Base-by-base conservation (phyloP, 306 rosid genomes). In the Cyclanthera cordifolia region DNA sequence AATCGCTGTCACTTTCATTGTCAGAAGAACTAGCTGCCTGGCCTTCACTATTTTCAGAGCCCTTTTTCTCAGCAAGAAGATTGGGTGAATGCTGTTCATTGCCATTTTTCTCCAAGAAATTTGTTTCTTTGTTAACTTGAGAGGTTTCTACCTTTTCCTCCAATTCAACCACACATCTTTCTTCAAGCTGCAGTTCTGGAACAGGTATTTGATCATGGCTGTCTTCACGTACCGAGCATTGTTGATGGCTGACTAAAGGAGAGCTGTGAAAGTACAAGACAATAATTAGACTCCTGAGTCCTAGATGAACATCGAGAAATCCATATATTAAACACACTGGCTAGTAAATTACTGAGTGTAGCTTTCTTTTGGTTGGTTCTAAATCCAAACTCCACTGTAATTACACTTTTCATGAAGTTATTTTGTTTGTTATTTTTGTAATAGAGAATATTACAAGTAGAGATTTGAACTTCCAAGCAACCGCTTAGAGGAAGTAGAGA, bases 1-100 rank as follows among this genome's bases (percentile, higher is more conserved):
- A 89, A 30, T 87, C 96, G 63, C 92, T 89, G 84, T 82, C 96
- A 70, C 95, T 92, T 63, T 86, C 96, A 70, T 90, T 89, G 23
- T 81, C 91, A 74, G 95, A 87, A 39, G 96, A 86, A 82, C 90
- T 90, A 53, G 81, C 96, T 19, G 77, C 90, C 64, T 69, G 85
- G 58, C 83, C 88, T 77, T 86, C 96, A 82, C 77, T 84, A 67
- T 79, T 30, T 54, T 87, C 95, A 69, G 96, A 79, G 71, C 80
- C 78, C 72, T 78, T 88, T 78, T 79, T 88, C 60, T 82, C 91
- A 82, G 77, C 88, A 59, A 81, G 55, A 19, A 49, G 72, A 78
- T 83, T 83, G 5, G 94, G 95, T 73, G 88, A 84, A 79, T 78
- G 80, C 73, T 77, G 90, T 60, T 78, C 84, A 60, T 64, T 71